Evolutionary conservation across 225 moss, liverwort and hornwort species (phyloP), one percentile per base, ranked within the genome.

Genomic region (Bryum argenteum): DNA sequence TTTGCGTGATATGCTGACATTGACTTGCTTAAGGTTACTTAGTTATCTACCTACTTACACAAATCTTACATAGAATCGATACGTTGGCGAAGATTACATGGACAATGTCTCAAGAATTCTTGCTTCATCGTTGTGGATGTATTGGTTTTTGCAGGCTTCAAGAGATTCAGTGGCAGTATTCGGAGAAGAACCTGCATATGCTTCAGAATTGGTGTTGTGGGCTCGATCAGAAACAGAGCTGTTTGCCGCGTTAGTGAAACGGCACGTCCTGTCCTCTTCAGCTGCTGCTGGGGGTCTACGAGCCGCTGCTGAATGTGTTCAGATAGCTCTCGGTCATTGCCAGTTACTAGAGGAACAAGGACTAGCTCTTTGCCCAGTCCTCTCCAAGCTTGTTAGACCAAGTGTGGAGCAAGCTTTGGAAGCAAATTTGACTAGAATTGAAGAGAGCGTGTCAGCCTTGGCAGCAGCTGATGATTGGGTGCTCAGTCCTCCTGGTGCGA

Each of bases 391-490:
- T 70, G 90, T 97, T 18, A 86, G 96, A 52, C 94, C 96, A 40
- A 94, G 96, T 85, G 94, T 97, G 54, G 96, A 97, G 76, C 89
- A 91, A 84, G 94, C 96, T 69, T 77, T 97, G 84, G 91, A 90
- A 79, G 96, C 96, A 62, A 97, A 97, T 66, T 79, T 97, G 55
- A 93, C 82, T 66, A 90, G 94, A 82, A 97, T 97, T 68, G 90
- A 94, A 63, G 96, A 97, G 73, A 97, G 96, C 82, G 90, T 93
- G 18, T 90, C 96, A 77, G 96, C 94, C 65, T 84, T 97, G 66
- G 91, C 94, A 72, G 96, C 90, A 71, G 96, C 96, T 65, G 94
- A 97, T 80, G 96, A 92, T 80, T 97, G 96, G 96, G 69, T 82
- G 67, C 83, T 97, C 21, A 90, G 88, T 55, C 79, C 84, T 40